Base-by-base conservation (phyloP, 306 rosid genomes). In the Quercus aquifolioides region DNA sequence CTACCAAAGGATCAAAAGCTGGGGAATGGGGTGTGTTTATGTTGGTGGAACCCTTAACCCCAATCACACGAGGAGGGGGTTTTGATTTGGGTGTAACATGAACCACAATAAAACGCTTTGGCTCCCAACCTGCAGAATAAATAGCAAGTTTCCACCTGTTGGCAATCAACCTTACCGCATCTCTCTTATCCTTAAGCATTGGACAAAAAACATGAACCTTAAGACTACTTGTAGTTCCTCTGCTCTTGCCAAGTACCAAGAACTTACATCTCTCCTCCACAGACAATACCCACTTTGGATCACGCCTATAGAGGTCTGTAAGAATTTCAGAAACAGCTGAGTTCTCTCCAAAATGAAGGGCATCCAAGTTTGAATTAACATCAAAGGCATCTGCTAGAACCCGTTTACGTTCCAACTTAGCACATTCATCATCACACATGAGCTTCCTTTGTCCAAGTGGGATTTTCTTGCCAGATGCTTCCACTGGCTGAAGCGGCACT, bases 331-430 rank as follows among this genome's bases (percentile, higher is more conserved):
- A 81, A 73, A 88, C 78, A 73, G 55, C 79, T 58, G 90, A 80
- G 76, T 79, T 87, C 72, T 92, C 98, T 26, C 92, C 97, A 30
- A 92, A 89, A 84, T 94, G 94, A 72, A 94, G 98, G 21, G 96
- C 87, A 54, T 92, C 97, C 78, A 94, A 78, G 87, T 87, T 92
- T 51, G 97, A 87, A 70, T 92, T 8, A 62, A 92, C 86, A 78
- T 91, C 96, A 80, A 94, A 94, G 77, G 98, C 98, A 87, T 94
- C 98, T 2, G 97, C 98, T 74, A 94, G 97, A 83, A 89, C 88
- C 79, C 90, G 89, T 73, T 94, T 94, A 17, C 98, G 91, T 89
- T 94, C 98, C 55, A 87, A 69, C 86, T 89, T 94, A 55, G 94
- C 90, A 88, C 98, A 94, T 51, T 94, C 98, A n/a, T 91, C 97